Base-by-base conservation (phyloP, 805 yeast species). In the Lipomyces spencermartinsiae region DNA sequence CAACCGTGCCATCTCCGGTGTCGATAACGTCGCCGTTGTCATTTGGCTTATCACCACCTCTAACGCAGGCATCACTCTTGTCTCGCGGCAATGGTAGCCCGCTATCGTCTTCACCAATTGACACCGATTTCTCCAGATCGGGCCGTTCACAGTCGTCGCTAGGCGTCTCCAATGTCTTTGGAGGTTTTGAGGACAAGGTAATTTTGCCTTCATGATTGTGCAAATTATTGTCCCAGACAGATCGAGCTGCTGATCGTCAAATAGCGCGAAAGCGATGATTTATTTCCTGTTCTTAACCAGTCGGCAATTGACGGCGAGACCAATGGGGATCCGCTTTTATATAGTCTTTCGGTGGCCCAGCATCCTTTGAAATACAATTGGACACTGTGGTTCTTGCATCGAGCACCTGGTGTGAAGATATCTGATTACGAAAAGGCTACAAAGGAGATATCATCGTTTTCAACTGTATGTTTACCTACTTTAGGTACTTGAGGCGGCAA, bases 311-410 rank as follows among this genome's bases (percentile, higher is more conserved):
- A 43, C 51, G 37, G 35, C 33, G 43, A 19, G 14, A 8, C 31
- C 19, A 49, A 29, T 19, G 25, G 16, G 54, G 25, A 33, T n/a
- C 29, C 25, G 16, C 14, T 29, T 14, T 31, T 19, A 25, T 58
- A 43, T 43, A 53, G 25, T 14, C 19, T 34, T 19, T 19, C 34
- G 25, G 55, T 35, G 9, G 54, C 29, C 3, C 33, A 55, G 22
- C 99, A 95, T 80, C 97, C 98, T 62, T 87, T 94, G 76, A 89
- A 91, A 81, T 86, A 89, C 77, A 87, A 86, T 80, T 94, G 98
- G 98, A 92, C 98, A 33, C 85, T 94, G 77, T 94, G 99, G 99
- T 95, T 92, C 85, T 91, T 70, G 92, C 93, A 83, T 97, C 98
- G 72, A 87, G 91, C 72, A 87, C 88, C 71, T 89, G 89, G 78